Conservation (phyloP, 805 yeast genomes). For the Saccharomycopsis guyanensis region DNA sequence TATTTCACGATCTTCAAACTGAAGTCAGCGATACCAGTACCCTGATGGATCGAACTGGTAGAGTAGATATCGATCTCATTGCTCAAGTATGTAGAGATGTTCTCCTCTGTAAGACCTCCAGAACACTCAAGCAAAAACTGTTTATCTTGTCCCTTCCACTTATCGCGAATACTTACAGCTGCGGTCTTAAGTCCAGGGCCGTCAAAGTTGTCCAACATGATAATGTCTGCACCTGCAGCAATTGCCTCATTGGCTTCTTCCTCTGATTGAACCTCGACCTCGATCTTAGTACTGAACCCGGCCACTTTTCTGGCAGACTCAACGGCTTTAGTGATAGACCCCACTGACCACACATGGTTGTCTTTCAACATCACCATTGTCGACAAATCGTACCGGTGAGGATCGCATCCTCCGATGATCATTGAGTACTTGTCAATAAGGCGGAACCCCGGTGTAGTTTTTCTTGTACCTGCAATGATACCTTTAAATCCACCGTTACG, state of each 20-base stretch:
- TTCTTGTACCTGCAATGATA: constrained; percentile 89
- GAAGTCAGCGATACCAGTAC: constrained; percentile 75
- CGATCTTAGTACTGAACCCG: constrained; percentile 86
- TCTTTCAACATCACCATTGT: constrained; percentile 96
- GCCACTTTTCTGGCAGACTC: constrained; percentile 66
- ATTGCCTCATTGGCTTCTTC: constrained; percentile 89
- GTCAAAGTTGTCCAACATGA: constrained; percentile 86
- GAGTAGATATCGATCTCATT: constrained; percentile 83
- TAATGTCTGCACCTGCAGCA: constrained; percentile 89
- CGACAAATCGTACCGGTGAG: constrained; percentile 85
- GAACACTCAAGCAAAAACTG: constrained; percentile 77
- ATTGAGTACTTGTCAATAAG: constrained; percentile 85
- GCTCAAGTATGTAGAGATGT: constrained; percentile 58
- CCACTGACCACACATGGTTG: constrained; percentile 88
- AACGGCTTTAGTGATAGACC: constrained; percentile 84
- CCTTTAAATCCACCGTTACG: constrained; percentile 66
- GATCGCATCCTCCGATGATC: constrained; percentile 92
- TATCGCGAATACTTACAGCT: constrained; percentile 52
- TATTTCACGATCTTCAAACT: constrained; percentile 61
- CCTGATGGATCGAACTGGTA: constrained; percentile 89
- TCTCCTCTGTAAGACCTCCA: constrained; percentile 76
- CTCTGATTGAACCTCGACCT: constrained; percentile 84
- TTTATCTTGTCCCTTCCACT: constrained; percentile 38
- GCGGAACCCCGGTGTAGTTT: constrained; percentile 95
- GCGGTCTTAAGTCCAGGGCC: constrained; percentile 58